Percentiles rank a stretch among this genome's conserved stretches.
These are phyloP conservation scores for Musa balbisiana DNA, from an alignment of 202 grass and related monocot species.

Conservation along the genomic window DNA sequence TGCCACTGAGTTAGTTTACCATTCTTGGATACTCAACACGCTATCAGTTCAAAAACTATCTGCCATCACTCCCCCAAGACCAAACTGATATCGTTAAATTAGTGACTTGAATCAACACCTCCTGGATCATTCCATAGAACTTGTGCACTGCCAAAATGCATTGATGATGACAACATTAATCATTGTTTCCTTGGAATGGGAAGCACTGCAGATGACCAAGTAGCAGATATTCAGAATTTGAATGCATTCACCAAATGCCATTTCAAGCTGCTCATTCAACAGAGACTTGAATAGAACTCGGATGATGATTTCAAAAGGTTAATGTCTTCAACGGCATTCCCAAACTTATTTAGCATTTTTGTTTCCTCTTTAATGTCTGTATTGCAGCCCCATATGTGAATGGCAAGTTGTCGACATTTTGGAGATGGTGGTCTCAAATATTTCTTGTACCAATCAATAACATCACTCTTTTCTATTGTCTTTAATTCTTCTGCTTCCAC, in stretches of 20 bases:
- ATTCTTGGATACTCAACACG: too few species aligned
- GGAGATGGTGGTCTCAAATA: constrained; percentile 60
- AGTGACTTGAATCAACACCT: too few species aligned
- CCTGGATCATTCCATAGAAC: not conserved
- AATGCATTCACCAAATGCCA: not conserved
- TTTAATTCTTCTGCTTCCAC: constrained; percentile 87
- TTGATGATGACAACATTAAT: not conserved
- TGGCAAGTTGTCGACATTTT: constrained; percentile 52
- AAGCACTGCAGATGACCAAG: not conserved
- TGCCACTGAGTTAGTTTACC: too few species aligned
- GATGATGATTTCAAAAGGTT: constrained; percentile 53
- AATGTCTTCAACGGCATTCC: constrained; percentile 52
- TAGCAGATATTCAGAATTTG: not conserved
- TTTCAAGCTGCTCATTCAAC: constrained; percentile 19
- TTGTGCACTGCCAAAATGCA: not conserved
- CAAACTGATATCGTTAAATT: too few species aligned
- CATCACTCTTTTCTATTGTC: constrained; percentile 67
- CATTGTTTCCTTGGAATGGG: too few species aligned
- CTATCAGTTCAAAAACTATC: too few species aligned
- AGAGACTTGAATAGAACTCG: constrained; percentile 77
- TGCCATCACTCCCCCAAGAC: too few species aligned
- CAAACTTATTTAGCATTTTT: constrained; percentile 53
- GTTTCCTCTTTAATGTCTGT: constrained; percentile 40
- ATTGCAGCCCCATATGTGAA: constrained; percentile 85
- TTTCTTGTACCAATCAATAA: constrained; percentile 67